Percentiles rank a stretch among this genome's conserved stretches.
These are phyloP conservation scores for Saccharomyces mikatae DNA, from an alignment of 805 yeast genomes.

Conservation along the genomic window DNA sequence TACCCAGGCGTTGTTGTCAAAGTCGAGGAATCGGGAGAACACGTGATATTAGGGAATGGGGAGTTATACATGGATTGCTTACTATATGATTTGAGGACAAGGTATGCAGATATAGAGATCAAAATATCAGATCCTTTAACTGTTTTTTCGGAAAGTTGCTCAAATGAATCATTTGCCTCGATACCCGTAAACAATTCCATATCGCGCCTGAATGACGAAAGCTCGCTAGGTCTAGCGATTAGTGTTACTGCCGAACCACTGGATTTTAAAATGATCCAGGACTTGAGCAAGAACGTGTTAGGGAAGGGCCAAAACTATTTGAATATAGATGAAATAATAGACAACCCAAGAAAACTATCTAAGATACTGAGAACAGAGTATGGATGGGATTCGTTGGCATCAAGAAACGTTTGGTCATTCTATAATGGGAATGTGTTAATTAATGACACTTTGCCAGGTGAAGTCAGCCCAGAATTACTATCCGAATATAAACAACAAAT, in stretches of 20 bases:
- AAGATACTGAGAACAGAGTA: constrained; percentile 48
- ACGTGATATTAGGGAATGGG: constrained; percentile 72
- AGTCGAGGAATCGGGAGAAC: constrained; percentile 87
- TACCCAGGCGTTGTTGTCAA: constrained; percentile 61
- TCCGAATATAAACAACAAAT: constrained; percentile 45
- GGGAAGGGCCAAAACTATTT: constrained; percentile 2
- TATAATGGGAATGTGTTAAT: constrained; percentile 55
- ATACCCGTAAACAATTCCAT: constrained; percentile 52
- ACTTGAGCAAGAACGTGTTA: constrained; percentile 12
- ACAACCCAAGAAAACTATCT: constrained; percentile 40
- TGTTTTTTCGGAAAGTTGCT: constrained; percentile 68
- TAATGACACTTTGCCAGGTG: constrained; percentile 71
- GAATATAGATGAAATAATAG: constrained; percentile 33
- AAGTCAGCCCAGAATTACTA: constrained; percentile 50
- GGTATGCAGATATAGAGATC: constrained; percentile 58
- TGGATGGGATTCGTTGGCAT: constrained; percentile 77
- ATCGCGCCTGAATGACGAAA: constrained; percentile 10
- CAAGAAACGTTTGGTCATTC: constrained; percentile 75
- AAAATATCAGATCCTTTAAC: constrained; percentile 82
- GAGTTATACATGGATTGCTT: constrained; percentile 81
- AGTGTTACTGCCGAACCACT: constrained; percentile 75
- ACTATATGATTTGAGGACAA: constrained; percentile 62
- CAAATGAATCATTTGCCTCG: constrained; percentile 56
- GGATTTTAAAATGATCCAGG: constrained; percentile 40
- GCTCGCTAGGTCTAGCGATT: constrained; percentile 22